Evolutionary conservation across 768 basidiomycete species (phyloP), one percentile per base, ranked within the genome.

Genomic region (Naganishia randhawae): DNA sequence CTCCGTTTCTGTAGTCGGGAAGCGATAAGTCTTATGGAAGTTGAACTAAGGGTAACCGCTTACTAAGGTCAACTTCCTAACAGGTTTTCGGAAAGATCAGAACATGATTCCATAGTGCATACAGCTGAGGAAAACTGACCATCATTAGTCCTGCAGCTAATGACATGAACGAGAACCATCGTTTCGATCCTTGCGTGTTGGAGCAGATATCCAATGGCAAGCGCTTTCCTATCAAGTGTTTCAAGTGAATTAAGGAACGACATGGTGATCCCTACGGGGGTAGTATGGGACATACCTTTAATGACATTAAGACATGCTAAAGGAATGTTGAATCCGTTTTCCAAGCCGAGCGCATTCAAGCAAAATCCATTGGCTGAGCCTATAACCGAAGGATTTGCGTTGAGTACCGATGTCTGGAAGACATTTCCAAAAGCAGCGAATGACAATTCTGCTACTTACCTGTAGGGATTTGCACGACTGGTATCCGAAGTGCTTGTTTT

Each of bases 381-480:
- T 77, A n/a, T n/a, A n/a, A 22, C n/a, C n/a, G n/a, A n/a, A n/a
- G n/a, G n/a, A n/a, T n/a, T n/a, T n/a, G n/a, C n/a, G n/a, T n/a
- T n/a, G n/a, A n/a, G n/a, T n/a, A n/a, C n/a, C n/a, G n/a, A n/a
- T n/a, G n/a, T n/a, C n/a, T n/a, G n/a, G n/a, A n/a, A n/a, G n/a
- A n/a, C n/a, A n/a, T n/a, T n/a, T n/a, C n/a, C n/a, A n/a, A n/a
- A n/a, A n/a, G n/a, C n/a, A n/a, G 17, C 33, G 29, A 22, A 16
- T 7, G 9, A 11, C 13, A 3, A 51, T 8, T 32, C 22, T 17
- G n/a, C 10, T 37, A 70, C 74, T 45, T 48, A 74, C 78, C 78
- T 5, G 79, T 78, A 5, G 80, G 80, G 32, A 81, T 77, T 0
- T 79, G 77, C 3, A 73, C 76, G 5, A 81, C 68, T 1, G 79